Conservation (phyloP, 495 filamentous ascomycete species). For the Penicillium mononematosum region DNA sequence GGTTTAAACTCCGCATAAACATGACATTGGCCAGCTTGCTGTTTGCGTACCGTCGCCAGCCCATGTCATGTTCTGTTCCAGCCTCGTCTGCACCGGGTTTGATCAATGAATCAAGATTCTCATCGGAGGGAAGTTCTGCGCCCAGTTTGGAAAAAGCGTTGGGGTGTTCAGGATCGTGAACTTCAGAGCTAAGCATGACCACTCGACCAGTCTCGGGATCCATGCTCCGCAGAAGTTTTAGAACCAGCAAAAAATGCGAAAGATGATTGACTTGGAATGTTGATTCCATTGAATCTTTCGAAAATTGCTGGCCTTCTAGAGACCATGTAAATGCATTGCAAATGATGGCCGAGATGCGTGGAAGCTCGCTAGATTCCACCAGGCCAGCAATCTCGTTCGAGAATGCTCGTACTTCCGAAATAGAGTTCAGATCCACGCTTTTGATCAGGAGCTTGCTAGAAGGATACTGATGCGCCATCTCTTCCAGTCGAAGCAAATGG, state of each 20-base stretch:
- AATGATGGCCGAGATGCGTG: slow-evolving; percentile 44
- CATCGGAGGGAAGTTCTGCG: slow-evolving; percentile 13
- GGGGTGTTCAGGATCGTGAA: slow-evolving; percentile 35
- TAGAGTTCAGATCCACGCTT: slow-evolving; percentile 37
- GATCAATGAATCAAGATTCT: slow-evolving; percentile 15
- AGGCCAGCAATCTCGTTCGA: slow-evolving; percentile 25
- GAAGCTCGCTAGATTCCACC: slow-evolving; percentile 37
- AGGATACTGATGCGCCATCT: background rate
- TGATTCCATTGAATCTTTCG: slow-evolving; percentile 43
- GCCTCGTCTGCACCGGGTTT: slow-evolving; percentile 12
- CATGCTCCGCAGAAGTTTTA: slow-evolving; percentile 45
- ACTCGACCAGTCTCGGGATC: slow-evolving; percentile 43
- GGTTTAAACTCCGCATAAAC: slow-evolving; percentile 47
- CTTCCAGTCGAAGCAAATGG: slow-evolving; percentile 7
- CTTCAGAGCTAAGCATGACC: slow-evolving; percentile 42
- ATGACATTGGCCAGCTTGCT: slow-evolving; percentile 44
- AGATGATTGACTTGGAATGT: slow-evolving; percentile 49
- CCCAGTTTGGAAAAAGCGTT: slow-evolving; percentile 15
- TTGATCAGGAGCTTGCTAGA: slow-evolving; percentile 29
- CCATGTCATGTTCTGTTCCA: slow-evolving; percentile 14
- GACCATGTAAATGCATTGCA: slow-evolving; percentile 44
- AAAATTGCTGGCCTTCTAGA: slow-evolving; percentile 15
- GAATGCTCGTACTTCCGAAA: slow-evolving; percentile 37
- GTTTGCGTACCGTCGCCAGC: slow-evolving; percentile 36
- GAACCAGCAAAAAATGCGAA: slow-evolving; percentile 42